These are phyloP conservation scores for Aristolochia fimbriata DNA, from an alignment of 164 flowering plant species.

Conservation along the genomic window DNA sequence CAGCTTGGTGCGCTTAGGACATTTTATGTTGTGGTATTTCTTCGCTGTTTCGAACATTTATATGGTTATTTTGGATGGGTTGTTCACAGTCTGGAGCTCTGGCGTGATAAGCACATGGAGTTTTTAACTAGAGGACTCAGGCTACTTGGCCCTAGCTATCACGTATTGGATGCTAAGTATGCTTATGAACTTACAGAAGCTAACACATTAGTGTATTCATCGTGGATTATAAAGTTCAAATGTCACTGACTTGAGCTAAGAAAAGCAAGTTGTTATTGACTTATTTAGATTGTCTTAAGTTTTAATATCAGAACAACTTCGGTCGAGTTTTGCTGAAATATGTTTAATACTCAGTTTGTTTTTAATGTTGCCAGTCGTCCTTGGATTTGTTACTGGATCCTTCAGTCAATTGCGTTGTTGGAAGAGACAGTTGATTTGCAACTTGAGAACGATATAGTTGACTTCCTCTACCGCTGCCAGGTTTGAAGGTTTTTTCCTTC, in stretches of 20 bases:
- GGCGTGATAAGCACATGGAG: slow-evolving; percentile 53
- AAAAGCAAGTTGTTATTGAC: background rate
- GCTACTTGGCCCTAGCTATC: slow-evolving; percentile 48
- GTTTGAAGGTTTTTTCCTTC: slow-evolving; percentile 20
- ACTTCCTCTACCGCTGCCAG: slow-evolving; percentile 87
- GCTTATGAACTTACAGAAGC: background rate
- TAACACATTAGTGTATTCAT: background rate
- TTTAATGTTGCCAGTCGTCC: slow-evolving; percentile 54
- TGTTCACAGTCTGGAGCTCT: slow-evolving; percentile 49
- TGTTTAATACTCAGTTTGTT: background rate
- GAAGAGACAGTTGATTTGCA: slow-evolving; percentile 59
- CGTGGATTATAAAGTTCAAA: background rate
- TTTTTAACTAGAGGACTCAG: slow-evolving; percentile 44
- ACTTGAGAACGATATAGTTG: slow-evolving; percentile 43
- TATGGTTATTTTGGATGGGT: background rate
- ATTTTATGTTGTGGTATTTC: too few species aligned
- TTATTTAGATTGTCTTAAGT: background rate
- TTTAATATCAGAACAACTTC: background rate
- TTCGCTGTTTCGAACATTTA: background rate
- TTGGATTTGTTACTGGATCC: slow-evolving; percentile 96
- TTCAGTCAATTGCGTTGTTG: slow-evolving; percentile 74
- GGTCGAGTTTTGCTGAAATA: background rate
- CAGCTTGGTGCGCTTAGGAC: background rate
- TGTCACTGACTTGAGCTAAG: too few species aligned
- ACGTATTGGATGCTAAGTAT: slow-evolving; percentile 72